Base-by-base conservation (phyloP, 1,284 basidiomycete genomes). In the Irpex sp. region DNA sequence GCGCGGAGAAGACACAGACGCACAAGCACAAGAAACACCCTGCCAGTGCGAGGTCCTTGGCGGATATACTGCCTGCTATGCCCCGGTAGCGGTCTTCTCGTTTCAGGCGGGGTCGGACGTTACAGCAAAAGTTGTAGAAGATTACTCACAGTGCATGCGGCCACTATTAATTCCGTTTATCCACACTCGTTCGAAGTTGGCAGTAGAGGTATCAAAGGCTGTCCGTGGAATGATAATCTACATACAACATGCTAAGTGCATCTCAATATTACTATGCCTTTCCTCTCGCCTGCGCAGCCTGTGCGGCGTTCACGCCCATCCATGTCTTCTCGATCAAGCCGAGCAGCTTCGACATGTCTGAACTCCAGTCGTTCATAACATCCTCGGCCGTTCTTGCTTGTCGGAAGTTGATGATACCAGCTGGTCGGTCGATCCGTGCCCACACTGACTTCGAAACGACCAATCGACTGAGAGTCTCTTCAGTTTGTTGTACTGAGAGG, bases 351-450 rank as follows among this genome's bases (percentile, higher is more conserved):
- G 92, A 90, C 85, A 99, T 94, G 72, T 99, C 96, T 21, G 87
- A 90, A 75, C 92, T 95, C 97, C 97, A 99, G 65, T 91, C 91
- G 72, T 99, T 99, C 84, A 99, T 89, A 5, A 94, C 89, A 71
- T 95, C 93, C 73, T 97, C 95, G 1, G 92, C 86, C 35, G 65
- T 83, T 89, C 72, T 82, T 82, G 76, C 87, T 89, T 69, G 85
- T 68, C 86, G 86, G 81, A 99, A 99, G 71, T 83, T 90, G 62
- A 99, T 88, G 62, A 98, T 83, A 0, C 95, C 95, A 0, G 90
- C 83, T 39, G 96, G 96, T 57, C 97, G 86, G 77, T 99, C 96
- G 68, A 97, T 92, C 61, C 95, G 90, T 26, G 97, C 97, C 84
- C 92, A 97, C 50, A 98, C 87, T 21, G 92, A 94, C 67, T 92